Conservation (phyloP, 2,329 filamentous ascomycete genomes). For the Xylariaceae sp. region DNA sequence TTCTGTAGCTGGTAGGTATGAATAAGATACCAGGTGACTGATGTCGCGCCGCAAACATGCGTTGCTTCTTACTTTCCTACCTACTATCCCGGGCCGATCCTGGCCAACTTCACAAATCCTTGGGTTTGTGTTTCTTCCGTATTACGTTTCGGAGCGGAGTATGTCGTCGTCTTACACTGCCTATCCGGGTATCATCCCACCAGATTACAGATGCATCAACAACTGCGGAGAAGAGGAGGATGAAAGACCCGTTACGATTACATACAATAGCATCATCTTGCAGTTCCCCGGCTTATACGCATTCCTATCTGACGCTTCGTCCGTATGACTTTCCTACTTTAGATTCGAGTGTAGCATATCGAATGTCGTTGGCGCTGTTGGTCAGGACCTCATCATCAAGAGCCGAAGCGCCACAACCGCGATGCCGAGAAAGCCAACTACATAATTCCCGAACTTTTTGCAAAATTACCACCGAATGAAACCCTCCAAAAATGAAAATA, state of each 20-base stretch:
- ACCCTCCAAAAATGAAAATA: background rate
- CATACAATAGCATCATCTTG: background rate
- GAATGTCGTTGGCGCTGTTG: background rate
- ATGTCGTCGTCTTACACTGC: too few relatives aligned
- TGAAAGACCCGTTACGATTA: background rate
- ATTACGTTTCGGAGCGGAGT: background rate
- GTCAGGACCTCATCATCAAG: background rate
- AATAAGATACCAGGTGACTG: background rate
- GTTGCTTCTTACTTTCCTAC: background rate
- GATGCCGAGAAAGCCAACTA: constrained; percentile 1
- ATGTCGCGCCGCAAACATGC: constrained; percentile 7
- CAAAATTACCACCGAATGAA: too few relatives aligned
- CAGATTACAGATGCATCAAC: too few relatives aligned
- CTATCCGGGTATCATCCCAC: background rate
- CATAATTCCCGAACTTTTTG: background rate
- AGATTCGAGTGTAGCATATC: too few relatives aligned
- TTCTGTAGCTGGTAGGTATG: too few relatives aligned
- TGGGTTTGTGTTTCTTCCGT: background rate
- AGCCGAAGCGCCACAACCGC: constrained; percentile 16
- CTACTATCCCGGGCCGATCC: too few relatives aligned
- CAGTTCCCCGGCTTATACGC: too few relatives aligned
- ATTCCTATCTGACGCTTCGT: too few relatives aligned
- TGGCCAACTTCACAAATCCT: background rate
- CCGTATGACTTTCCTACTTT: background rate
- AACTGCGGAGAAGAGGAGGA: background rate